These are phyloP conservation scores for Botrytis cinerea DNA, from an alignment of 2,329 filamentous ascomycete species.

Conservation along the genomic window DNA sequence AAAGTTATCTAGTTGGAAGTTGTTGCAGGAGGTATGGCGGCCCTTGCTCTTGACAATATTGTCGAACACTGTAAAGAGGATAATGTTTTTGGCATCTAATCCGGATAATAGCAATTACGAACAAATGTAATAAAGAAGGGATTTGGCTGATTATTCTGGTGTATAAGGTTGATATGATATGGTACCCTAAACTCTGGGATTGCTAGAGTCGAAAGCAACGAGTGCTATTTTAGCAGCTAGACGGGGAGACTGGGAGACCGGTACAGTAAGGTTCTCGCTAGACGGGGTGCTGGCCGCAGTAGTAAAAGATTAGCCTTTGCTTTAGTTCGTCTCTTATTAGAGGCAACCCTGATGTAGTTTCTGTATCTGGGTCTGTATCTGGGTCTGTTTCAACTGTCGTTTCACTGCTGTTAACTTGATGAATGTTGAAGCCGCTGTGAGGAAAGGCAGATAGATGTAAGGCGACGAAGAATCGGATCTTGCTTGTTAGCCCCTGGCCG, in stretches of 20 bases:
- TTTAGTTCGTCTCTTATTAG: constrained; percentile 1
- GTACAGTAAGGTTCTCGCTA: constrained; percentile 24
- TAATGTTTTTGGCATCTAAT: constrained; percentile 38
- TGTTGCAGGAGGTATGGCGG: constrained; percentile 22
- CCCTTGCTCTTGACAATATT: constrained; percentile 31
- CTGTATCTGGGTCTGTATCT: not conserved
- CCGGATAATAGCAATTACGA: constrained; percentile 31
- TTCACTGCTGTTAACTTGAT: not conserved
- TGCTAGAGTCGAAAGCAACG: not conserved
- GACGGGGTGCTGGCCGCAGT: constrained; percentile 5
- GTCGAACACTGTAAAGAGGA: constrained; percentile 33
- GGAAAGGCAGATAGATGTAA: too few relatives aligned
- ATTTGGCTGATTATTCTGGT: constrained; percentile 5
- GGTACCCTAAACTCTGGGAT: not conserved
- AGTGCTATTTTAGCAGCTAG: not conserved
- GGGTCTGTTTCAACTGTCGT: not conserved
- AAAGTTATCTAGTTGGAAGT: constrained; percentile 29
- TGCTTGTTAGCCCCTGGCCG: not conserved
- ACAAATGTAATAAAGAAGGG: constrained; percentile 29
- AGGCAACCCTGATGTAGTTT: not conserved
- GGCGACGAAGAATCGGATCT: not conserved
- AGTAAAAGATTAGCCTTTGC: not conserved
- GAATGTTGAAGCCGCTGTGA: not conserved
- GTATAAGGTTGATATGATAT: constrained; percentile 13
- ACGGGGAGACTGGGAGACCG: not conserved